A percentile compares a stretch with the other conserved stretches of the same genome.
These are phyloP conservation scores for Coemansia sp. DNA, from an alignment of 192 early-diverging fungal genomes.

Conservation along the genomic window DNA sequence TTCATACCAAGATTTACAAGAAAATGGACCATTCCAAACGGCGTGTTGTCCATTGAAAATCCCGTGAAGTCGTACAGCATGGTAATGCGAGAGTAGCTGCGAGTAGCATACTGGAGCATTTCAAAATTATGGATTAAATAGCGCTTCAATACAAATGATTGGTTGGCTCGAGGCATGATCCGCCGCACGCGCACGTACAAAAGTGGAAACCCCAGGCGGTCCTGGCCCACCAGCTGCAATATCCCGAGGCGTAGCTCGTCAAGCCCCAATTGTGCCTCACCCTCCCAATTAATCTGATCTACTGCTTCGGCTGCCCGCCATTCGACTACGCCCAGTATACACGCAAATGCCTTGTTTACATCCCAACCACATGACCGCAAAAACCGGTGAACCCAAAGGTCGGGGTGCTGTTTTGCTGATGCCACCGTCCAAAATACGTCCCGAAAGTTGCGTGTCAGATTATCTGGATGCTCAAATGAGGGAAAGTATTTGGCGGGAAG, in stretches of 20 bases:
- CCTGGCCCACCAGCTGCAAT: slow-evolving; percentile 26
- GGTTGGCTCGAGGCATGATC: slow-evolving; percentile 41
- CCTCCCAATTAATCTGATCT: slow-evolving; percentile 33
- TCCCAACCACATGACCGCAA: slow-evolving; percentile 34
- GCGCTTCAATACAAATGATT: slow-evolving; percentile 26
- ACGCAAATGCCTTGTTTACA: slow-evolving; percentile 20
- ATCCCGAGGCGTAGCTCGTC: slow-evolving; percentile 37
- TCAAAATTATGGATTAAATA: slow-evolving; percentile 34
- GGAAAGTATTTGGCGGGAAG: slow-evolving; percentile 33
- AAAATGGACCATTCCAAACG: slow-evolving; percentile 36
- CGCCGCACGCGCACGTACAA: slow-evolving; percentile 18
- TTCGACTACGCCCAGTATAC: slow-evolving; percentile 19
- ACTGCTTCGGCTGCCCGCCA: slow-evolving; percentile 37
- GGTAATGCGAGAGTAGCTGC: slow-evolving; percentile 14
- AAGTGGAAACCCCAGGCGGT: slow-evolving; percentile 29
- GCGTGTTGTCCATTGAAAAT: slow-evolving; percentile 44
- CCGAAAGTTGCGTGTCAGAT: slow-evolving; percentile 21
- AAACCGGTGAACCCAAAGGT: slow-evolving; percentile 40
- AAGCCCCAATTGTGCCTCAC: slow-evolving; percentile 16
- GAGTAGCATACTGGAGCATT: slow-evolving; percentile 21
- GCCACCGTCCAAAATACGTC: slow-evolving; percentile 32
- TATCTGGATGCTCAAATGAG: slow-evolving; percentile 26
- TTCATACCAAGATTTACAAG: slow-evolving; percentile 30
- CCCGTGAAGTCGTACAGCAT: slow-evolving; percentile 45
- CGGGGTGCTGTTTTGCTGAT: slow-evolving; percentile 34